These are phyloP conservation scores for Cubamyces sp. DNA, from an alignment of 768 basidiomycete species.

Conservation along the genomic window DNA sequence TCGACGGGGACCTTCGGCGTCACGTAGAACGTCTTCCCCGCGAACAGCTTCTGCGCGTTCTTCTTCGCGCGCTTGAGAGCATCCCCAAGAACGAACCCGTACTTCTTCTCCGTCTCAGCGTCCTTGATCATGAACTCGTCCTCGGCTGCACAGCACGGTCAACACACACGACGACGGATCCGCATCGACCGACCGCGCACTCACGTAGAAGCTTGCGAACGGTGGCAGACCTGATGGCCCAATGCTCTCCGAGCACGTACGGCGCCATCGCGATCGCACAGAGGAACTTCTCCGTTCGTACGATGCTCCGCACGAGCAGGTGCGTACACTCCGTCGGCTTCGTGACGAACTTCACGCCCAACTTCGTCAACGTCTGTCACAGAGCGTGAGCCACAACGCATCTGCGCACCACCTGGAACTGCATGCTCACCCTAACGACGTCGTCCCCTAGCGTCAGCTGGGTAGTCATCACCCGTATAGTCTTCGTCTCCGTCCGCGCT, in stretches of 20 bases:
- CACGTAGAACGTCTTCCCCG: constrained; percentile 72
- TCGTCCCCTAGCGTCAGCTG: constrained; percentile 61
- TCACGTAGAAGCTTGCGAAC: constrained; percentile 65
- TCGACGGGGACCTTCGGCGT: constrained; percentile 68
- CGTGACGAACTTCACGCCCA: constrained; percentile 69
- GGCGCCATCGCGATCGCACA: constrained; percentile 70
- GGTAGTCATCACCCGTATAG: constrained; percentile 67
- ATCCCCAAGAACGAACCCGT: constrained; percentile 63
- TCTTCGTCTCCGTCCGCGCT: constrained; percentile 24
- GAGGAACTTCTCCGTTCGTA: constrained; percentile 88
- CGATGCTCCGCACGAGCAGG: constrained; percentile 67
- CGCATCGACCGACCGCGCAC: constrained; percentile 33
- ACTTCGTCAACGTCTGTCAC: constrained; percentile 56
- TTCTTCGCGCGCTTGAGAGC: constrained; percentile 62
- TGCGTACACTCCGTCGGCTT: constrained; percentile 77
- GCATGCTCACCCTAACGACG: constrained; percentile 56
- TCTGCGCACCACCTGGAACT: background rate
- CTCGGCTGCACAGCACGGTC: constrained; percentile 53
- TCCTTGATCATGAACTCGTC: constrained; percentile 63
- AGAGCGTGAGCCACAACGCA: constrained; percentile 1
- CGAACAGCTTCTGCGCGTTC: constrained; percentile 58
- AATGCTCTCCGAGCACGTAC: constrained; percentile 63
- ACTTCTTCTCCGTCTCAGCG: constrained; percentile 63
- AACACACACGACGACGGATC: background rate
- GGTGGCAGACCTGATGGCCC: constrained; percentile 66